Conservation (phyloP, 768 basidiomycete species). For the Strobilomyces echinocephalus region DNA sequence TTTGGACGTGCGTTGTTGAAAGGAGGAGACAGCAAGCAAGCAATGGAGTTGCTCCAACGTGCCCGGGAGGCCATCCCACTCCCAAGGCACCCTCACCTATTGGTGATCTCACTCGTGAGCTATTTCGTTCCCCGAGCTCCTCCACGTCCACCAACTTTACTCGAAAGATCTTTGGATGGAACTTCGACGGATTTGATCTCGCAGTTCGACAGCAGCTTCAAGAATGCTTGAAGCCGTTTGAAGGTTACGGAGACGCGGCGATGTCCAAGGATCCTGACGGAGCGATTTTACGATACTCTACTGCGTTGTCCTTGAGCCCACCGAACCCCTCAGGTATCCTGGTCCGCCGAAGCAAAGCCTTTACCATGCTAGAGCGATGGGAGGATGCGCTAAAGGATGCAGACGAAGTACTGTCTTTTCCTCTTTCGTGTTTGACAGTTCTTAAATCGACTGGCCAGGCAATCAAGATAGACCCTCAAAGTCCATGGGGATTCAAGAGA, state of each 20-base stretch:
- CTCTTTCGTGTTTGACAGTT: background rate
- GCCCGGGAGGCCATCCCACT: background rate
- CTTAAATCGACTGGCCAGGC: background rate
- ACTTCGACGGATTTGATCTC: background rate
- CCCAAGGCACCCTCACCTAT: background rate
- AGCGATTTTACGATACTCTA: slow-evolving; percentile 5
- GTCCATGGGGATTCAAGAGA: slow-evolving; percentile 8
- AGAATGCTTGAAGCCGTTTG: background rate
- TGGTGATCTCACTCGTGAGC: slow-evolving; percentile 6
- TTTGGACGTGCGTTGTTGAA: background rate
- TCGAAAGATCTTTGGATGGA: slow-evolving; percentile 7
- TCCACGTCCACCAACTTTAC: background rate
- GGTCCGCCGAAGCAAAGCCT: slow-evolving; percentile 5
- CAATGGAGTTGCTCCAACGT: background rate
- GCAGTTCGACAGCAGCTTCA: background rate
- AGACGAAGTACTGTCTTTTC: too few species aligned
- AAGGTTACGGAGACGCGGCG: background rate
- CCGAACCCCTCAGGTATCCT: background rate
- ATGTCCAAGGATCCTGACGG: background rate
- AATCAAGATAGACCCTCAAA: background rate
- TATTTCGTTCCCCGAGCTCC: too few species aligned
- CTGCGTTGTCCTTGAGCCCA: slow-evolving; percentile 5
- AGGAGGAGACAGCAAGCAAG: background rate
- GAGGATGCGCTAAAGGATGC: too few species aligned
- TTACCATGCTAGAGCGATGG: slow-evolving; percentile 18